A percentile compares a stretch with the other conserved stretches of the same genome.
phyloP scores from a whole-genome alignment of 2,329 filamentous ascomycete genomes.

The Alternaria rosae region DNA sequence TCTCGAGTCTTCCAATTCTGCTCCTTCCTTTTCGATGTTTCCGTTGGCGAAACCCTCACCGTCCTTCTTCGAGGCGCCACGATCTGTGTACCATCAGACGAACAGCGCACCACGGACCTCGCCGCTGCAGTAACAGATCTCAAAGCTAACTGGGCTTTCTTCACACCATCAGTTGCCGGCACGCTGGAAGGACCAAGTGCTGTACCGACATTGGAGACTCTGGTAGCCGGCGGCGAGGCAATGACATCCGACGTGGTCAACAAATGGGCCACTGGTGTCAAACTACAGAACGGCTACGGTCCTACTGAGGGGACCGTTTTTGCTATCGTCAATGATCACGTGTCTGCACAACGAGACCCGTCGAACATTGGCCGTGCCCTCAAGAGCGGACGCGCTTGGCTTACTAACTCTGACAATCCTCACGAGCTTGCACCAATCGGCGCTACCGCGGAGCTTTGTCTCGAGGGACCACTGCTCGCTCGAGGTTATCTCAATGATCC shows the following conservation, averaged over 20 bases:
- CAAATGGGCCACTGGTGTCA: slow-evolving; percentile 34
- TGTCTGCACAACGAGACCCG: slow-evolving; percentile 27
- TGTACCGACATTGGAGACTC: slow-evolving; percentile 51
- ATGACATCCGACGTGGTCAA: slow-evolving; percentile 36
- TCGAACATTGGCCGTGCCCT: slow-evolving; percentile 36
- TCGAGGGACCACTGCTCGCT: slow-evolving; percentile 42
- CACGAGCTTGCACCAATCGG: slow-evolving; percentile 42
- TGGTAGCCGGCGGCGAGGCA: slow-evolving; percentile 39
- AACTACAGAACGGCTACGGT: slow-evolving; percentile 41
- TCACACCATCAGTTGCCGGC: slow-evolving; percentile 48
- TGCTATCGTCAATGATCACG: slow-evolving; percentile 34
- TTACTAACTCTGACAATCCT: slow-evolving; percentile 35
- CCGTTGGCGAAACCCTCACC: slow-evolving; percentile 44
- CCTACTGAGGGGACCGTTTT: slow-evolving; percentile 41
- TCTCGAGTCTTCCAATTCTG: slow-evolving; percentile 48
- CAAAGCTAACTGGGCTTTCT: slow-evolving; percentile 41
- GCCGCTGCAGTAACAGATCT: slow-evolving; percentile 44
- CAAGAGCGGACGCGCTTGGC: slow-evolving; percentile 36
- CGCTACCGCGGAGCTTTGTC: slow-evolving; percentile 39
- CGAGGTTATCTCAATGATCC: slow-evolving; percentile 42
- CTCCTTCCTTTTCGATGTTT: slow-evolving; percentile 46
- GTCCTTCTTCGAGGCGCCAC: slow-evolving; percentile 42
- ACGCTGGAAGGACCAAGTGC: slow-evolving; percentile 38
- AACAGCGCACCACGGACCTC: slow-evolving; percentile 55
- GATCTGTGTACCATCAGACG: slow-evolving; percentile 46